Evolutionary conservation across 1,284 basidiomycete species (phyloP), one percentile per base, ranked within the genome.

Genomic region (Malassezia caprae): DNA sequence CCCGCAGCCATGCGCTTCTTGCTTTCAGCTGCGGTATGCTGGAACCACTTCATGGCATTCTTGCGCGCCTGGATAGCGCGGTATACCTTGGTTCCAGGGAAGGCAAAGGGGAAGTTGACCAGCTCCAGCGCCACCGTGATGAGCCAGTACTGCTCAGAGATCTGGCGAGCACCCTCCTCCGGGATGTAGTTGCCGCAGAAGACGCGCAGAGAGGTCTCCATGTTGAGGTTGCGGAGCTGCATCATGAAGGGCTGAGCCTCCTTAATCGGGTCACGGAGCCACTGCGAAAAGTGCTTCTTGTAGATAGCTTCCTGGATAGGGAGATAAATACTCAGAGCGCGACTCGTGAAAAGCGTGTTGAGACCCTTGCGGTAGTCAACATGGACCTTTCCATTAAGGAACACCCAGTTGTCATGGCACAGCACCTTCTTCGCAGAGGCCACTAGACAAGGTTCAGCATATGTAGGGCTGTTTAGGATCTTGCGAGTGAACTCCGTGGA

Each of bases 81-180:
- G 79, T 88, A 98, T 48, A 96, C 84, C 76, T 96, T 96, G 55
- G 93, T 98, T 28, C 94, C 94, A 1, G 73, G 69, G 45, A 73
- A 60, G 8, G 66, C 85, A 60, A 98, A 79, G 23, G 93, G 93
- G 80, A 98, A 98, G 80, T 98, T 98, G 80, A 98, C 93, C 54
- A 98, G 86, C 76, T 98, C 90, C 42, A 98, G 84, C 1, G 93
- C 89, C 64, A 84, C 79, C 15, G 93, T 96, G 76, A 98, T 94
- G 59, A 82, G 80, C 93, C 93, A 98, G 79, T 96, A 98, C 76
- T 90, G 90, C 64, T 88, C 84, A 71, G 82, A 86, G 71, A 98
- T 90, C 74, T 89, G 86, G 30, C 78, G 71, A 31, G 85, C 82
- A 42, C 85, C 88, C 11, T 83, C 77, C 11, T 88, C 84, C 27